Percentiles rank a stretch among this genome's conserved stretches.
Conservation (phyloP, 768 basidiomycete species). For the Gyrodon lividus region DNA sequence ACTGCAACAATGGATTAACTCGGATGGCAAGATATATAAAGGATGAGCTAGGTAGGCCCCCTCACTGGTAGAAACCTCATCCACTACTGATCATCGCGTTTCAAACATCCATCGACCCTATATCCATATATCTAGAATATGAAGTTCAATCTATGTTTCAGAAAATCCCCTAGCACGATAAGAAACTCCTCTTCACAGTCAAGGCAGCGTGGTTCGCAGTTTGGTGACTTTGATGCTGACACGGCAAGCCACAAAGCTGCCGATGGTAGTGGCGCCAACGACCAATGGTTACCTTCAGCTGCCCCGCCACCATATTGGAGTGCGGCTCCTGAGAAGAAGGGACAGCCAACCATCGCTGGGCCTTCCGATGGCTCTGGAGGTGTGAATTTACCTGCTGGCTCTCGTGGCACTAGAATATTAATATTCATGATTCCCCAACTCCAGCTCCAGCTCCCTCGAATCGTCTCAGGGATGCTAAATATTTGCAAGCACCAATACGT, state of each 20-base stretch:
- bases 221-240: too few relatives aligned
- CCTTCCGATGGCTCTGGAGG: slow-evolving; percentile 12
- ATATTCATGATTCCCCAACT: slow-evolving; percentile 26
- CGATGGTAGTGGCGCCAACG: background rate
- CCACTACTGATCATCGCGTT: too few relatives aligned
- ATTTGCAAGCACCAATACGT: slow-evolving; percentile 26
- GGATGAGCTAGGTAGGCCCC: too few relatives aligned
- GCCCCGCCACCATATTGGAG: slow-evolving; percentile 30
- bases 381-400: slow-evolving; percentile 20
- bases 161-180: slow-evolving; percentile 4
- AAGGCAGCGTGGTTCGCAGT: slow-evolving; percentile 5
- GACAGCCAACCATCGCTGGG: background rate
- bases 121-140: too few relatives aligned
- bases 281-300: slow-evolving; percentile 2
- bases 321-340: slow-evolving; percentile 3
- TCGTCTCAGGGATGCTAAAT: slow-evolving; percentile 19
- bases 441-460: slow-evolving; percentile 15
- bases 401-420: slow-evolving; percentile 21
- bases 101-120: too few relatives aligned
- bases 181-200: slow-evolving; percentile 15
- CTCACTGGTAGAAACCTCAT: too few relatives aligned
- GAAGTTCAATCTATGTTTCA: too few relatives aligned
- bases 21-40: too few relatives aligned
- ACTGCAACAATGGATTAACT: too few relatives aligned
- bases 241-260: background rate